These are phyloP conservation scores for Psophocarpus tetragonolobus DNA, from an alignment of 306 rosid genomes.

Conservation along the genomic window DNA sequence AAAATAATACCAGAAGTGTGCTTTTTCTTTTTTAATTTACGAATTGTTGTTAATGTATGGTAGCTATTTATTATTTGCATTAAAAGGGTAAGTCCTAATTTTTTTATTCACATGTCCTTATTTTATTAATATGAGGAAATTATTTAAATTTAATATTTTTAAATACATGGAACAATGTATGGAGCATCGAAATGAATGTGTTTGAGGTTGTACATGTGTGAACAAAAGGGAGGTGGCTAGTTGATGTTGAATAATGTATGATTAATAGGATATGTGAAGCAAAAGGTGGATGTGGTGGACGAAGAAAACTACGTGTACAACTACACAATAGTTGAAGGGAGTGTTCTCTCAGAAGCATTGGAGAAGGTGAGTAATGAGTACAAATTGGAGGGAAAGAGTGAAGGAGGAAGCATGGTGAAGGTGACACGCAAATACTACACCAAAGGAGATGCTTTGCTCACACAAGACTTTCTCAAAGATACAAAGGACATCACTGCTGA, in stretches of 20 bases:
- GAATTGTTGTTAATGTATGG: neutral
- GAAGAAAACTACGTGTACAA: slow-evolving; percentile 30
- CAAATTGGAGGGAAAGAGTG: slow-evolving; percentile 25
- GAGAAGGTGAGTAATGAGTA: slow-evolving; percentile 47
- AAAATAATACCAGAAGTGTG: neutral
- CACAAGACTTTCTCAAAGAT: slow-evolving; percentile 40
- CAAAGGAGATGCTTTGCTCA: slow-evolving; percentile 29
- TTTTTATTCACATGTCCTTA: too few relatives aligned
- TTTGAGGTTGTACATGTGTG: neutral
- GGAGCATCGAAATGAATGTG: neutral
- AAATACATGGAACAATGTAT: too few relatives aligned
- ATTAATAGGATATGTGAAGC: slow-evolving; percentile 39
- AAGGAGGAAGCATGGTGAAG: slow-evolving; percentile 51
- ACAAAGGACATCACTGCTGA: slow-evolving; percentile 42
- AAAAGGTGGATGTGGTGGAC: slow-evolving; percentile 44
- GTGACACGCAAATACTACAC: slow-evolving; percentile 40
- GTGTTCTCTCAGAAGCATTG: slow-evolving; percentile 6
- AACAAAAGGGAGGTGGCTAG: too few relatives aligned
- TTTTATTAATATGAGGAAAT: neutral
- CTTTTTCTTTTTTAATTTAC: neutral
- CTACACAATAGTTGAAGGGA: slow-evolving; percentile 54
- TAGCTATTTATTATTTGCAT: too few relatives aligned
- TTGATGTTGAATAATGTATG: too few relatives aligned
- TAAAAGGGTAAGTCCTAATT: too few relatives aligned
- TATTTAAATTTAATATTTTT: too few relatives aligned